Evolutionary conservation across 805 yeast genomes (phyloP).

Genomic region (Torulaspora microellipsoides): DNA sequence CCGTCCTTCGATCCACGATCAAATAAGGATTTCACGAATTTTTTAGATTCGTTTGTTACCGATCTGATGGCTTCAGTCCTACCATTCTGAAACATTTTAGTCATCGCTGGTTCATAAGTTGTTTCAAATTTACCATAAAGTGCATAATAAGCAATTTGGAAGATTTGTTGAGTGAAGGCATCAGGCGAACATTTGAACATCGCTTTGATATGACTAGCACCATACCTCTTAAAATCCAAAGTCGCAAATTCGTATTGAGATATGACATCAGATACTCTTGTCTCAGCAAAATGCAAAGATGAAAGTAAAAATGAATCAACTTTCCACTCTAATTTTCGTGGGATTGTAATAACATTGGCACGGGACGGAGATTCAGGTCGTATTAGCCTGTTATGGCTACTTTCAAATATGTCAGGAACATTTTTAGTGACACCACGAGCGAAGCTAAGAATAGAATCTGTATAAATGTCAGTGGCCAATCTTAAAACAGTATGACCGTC

Average conservation of each 20-base stretch:
- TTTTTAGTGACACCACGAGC: constrained; percentile 77
- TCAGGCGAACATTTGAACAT: constrained; percentile 87
- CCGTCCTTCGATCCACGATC: constrained; percentile 57
- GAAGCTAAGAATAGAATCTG: constrained; percentile 83
- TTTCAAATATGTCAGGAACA: constrained; percentile 29
- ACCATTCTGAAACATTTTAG: constrained; percentile 80
- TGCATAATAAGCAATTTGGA: constrained; percentile 89
- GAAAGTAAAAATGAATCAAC: constrained; percentile 71
- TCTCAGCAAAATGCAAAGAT: constrained; percentile 84
- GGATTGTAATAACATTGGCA: constrained; percentile 57
- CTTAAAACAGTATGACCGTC: constrained; percentile 93
- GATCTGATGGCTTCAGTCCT: constrained; percentile 90
- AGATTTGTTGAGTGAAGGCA: constrained; percentile 90
- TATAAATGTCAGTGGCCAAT: constrained; percentile 83
- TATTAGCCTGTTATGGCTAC: neutral
- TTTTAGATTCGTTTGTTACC: constrained; percentile 73
- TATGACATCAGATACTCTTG: constrained; percentile 79
- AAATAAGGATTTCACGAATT: constrained; percentile 80
- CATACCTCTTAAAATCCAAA: constrained; percentile 64
- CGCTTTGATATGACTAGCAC: constrained; percentile 66
- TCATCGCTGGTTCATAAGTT: constrained; percentile 96
- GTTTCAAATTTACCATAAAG: constrained; percentile 90
- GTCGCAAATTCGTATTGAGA: constrained; percentile 85
- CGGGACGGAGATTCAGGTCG: neutral
- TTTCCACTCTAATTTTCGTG: constrained; percentile 86